A percentile compares a stretch with the other conserved stretches of the same genome.
Evolutionary conservation across 371 early-diverging fungal species (phyloP).

Genomic region (Mortierella sp.): DNA sequence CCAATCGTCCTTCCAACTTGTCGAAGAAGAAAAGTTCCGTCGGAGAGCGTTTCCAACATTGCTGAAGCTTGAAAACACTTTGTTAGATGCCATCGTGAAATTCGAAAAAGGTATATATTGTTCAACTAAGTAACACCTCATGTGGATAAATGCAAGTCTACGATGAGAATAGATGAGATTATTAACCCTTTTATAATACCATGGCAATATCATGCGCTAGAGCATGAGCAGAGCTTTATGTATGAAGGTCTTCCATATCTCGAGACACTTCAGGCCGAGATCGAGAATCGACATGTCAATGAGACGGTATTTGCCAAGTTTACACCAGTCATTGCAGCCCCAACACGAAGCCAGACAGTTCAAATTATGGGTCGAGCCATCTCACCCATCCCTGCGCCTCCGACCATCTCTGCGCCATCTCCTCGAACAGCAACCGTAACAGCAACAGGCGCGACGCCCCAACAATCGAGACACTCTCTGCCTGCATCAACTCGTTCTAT

Average conservation of each 20-base stretch:
- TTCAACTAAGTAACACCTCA: not conserved
- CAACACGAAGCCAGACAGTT: conserved; percentile 47
- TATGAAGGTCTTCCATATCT: conserved; percentile 66
- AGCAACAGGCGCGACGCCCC: not conserved
- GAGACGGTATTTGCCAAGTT: conserved; percentile 81
- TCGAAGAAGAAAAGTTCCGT: conserved; percentile 92
- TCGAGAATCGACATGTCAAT: conserved; percentile 76
- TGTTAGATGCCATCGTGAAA: conserved; percentile 69
- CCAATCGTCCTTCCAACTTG: conserved; percentile 84
- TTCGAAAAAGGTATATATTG: conserved; percentile 63
- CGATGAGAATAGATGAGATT: not conserved
- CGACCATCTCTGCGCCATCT: not conserved
- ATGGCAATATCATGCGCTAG: conserved; percentile 8
- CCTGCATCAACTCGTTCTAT: conserved; percentile 5
- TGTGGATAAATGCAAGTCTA: not conserved
- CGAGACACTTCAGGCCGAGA: conserved; percentile 68
- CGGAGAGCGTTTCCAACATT: conserved; percentile 88
- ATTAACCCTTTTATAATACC: not conserved
- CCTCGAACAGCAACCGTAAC: not conserved
- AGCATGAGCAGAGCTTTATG: conserved; percentile 68
- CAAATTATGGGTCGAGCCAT: conserved; percentile 43
- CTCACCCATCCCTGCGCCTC: conserved; percentile 23
- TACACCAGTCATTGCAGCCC: conserved; percentile 60
- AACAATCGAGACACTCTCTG: not conserved
- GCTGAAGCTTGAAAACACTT: conserved; percentile 78